A percentile compares a stretch with the other conserved stretches of the same genome.
phyloP scores from a whole-genome alignment of 1,284 basidiomycete genomes.

The Pseudozyma sp. region DNA sequence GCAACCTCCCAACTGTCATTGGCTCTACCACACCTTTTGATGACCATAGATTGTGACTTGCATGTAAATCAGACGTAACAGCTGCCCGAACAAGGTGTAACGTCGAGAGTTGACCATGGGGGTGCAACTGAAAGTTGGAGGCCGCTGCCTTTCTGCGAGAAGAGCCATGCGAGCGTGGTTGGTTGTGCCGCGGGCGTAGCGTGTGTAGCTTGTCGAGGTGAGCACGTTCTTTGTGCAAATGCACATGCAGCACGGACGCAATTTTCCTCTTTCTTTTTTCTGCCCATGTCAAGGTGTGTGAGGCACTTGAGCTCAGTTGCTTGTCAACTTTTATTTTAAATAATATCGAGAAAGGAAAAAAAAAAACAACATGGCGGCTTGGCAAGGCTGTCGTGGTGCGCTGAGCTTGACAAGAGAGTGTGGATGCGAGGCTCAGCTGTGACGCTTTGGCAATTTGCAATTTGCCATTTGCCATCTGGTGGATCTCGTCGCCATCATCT shows the following conservation, averaged over 20 bases:
- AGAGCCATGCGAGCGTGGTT: neutral
- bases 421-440: conserved; percentile 4
- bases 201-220: conserved; percentile 2
- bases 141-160: no score
- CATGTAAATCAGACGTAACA: no score
- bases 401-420: neutral
- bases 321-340: no score
- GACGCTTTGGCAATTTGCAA: conserved; percentile 2
- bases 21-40: no score
- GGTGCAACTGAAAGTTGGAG: no score
- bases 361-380: conserved; percentile 12
- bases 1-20: no score
- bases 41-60: no score
- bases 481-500: conserved; percentile 6
- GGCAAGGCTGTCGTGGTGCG: conserved; percentile 1
- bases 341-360: conserved; percentile 4
- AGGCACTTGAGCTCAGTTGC: conserved; percentile 2
- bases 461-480: conserved; percentile 1
- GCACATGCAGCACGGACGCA: conserved; percentile 26
- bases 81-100: no score
- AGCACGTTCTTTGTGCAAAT: conserved; percentile 21
- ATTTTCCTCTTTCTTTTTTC: neutral
- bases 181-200: conserved; percentile 2
- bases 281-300: neutral
- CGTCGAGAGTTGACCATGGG: no score